Percentiles rank a stretch among this genome's conserved stretches.
Conservation (phyloP, 176 grass and related monocot genomes). For the Elymus sibiricus region DNA sequence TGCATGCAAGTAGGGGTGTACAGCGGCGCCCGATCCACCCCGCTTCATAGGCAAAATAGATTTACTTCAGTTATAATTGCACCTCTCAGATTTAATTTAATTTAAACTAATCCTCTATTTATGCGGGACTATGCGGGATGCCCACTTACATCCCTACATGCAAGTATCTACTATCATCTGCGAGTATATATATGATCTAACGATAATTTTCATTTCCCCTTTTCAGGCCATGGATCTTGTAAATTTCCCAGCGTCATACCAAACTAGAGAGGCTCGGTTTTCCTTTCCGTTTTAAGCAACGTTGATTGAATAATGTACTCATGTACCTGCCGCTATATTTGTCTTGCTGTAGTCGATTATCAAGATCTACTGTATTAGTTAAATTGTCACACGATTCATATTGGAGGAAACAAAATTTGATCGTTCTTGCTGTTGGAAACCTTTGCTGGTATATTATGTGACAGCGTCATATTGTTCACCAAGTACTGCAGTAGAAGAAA, state of each 20-base stretch:
- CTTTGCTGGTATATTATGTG: neutral
- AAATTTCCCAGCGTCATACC: slow-evolving; percentile 14
- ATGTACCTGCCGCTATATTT: neutral
- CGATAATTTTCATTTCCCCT: neutral
- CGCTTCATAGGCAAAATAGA: too few relatives aligned
- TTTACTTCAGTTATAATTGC: too few relatives aligned
- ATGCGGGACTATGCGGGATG: too few relatives aligned
- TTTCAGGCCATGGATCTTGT: slow-evolving; percentile 34
- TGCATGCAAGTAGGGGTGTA: too few relatives aligned
- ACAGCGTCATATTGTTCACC: neutral
- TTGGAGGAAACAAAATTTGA: neutral
- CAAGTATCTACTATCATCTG: neutral
- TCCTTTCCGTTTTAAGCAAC: neutral
- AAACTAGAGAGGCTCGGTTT: neutral
- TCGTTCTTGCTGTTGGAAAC: neutral
- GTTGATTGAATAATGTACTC: neutral
- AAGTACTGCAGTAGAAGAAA: neutral
- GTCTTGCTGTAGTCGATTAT: neutral
- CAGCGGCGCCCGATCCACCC: too few relatives aligned
- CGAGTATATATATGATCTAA: neutral
- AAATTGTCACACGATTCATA: neutral
- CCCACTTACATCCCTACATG: too few relatives aligned
- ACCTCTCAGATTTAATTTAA: too few relatives aligned
- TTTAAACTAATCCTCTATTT: too few relatives aligned
- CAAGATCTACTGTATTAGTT: neutral